Conservation (phyloP, 345 rosid genomes). For the Fremontodendron californicum region DNA sequence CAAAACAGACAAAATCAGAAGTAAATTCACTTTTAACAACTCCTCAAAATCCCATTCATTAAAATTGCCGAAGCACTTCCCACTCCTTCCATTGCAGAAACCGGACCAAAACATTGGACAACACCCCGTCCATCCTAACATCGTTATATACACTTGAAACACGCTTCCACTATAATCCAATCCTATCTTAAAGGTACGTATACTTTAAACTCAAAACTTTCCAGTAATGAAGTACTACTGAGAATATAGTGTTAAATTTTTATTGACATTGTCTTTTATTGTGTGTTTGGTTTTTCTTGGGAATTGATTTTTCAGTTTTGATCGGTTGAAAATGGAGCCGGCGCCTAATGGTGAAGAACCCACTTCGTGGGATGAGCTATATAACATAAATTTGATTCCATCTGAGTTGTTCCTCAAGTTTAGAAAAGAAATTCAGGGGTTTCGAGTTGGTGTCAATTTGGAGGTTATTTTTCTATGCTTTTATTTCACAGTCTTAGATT, state of each 20-base stretch:
- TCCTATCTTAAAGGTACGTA: conserved; percentile 3
- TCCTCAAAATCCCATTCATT: not conserved
- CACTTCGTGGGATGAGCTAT: conserved; percentile 80
- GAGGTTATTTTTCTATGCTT: conserved; percentile 42
- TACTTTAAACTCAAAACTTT: not conserved
- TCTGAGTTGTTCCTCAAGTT: conserved; percentile 83
- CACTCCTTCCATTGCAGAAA: not conserved
- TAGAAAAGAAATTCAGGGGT: conserved; percentile 76
- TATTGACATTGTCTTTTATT: not conserved
- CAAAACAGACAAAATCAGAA: not conserved
- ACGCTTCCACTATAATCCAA: not conserved
- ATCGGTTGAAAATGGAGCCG: conserved; percentile 38
- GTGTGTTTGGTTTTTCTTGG: not conserved
- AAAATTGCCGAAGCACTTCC: not conserved
- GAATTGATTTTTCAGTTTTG: not conserved
- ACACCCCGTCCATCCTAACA: too few species aligned
- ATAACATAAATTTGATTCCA: conserved; percentile 66
- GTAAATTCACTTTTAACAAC: not conserved
- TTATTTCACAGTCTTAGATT: not conserved
- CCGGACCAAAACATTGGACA: not conserved
- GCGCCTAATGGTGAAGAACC: conserved; percentile 50
- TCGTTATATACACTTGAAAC: not conserved
- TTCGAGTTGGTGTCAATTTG: conserved; percentile 83
- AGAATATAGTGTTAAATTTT: not conserved
- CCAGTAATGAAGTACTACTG: not conserved